Evolutionary conservation across 108 stramenopile genomes (phyloP), one percentile per base, ranked within the genome.

Genomic region (Skeletonema grethae): DNA sequence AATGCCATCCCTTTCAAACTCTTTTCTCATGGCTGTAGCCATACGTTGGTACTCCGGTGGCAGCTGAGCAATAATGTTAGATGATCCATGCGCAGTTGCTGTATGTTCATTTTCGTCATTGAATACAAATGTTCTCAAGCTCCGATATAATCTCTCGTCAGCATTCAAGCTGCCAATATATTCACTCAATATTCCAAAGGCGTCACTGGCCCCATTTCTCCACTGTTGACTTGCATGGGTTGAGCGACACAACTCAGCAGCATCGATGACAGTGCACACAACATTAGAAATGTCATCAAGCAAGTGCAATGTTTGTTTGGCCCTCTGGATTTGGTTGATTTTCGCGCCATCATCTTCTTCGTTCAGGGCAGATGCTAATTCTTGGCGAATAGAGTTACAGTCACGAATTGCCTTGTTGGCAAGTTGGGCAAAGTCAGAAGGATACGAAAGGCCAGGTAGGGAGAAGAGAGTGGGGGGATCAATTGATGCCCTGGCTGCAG

Each of bases 251-350:
- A 98, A 64, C 68, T 98, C 98, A 13, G 96, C 94, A 5, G 98
- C 96, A 77, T 98, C 98, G 64, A 98, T 97, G 56, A 97, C 96
- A 67, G 92, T 90, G 82, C 98, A 98, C 5, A 98, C 89, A 9
- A 77, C 72, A 58, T 90, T 92, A 57, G 87, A 88, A 8, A 98
- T 95, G 41, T 87, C 74, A 79, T 98, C 98, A 46, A 98, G 73
- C 43, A 69, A 74, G 62, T 85, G 88, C 59, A 95, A 71, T 4
- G 79, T 87, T 25, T 76, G 73, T 29, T 70, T 69, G 12, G 94
- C 89, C 34, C 18, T 63, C 50, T 83, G 80, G 9, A 43, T 38
- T 53, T 53, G 5, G 50, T 53, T 22, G 18, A 1, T 53, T 18
- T 53, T 9, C 20, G 22, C 50, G 8, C 50, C n/a, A 16, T 22